Conservation (phyloP, 352 stramenopile genomes). For the Thraustochytrium striatum region DNA sequence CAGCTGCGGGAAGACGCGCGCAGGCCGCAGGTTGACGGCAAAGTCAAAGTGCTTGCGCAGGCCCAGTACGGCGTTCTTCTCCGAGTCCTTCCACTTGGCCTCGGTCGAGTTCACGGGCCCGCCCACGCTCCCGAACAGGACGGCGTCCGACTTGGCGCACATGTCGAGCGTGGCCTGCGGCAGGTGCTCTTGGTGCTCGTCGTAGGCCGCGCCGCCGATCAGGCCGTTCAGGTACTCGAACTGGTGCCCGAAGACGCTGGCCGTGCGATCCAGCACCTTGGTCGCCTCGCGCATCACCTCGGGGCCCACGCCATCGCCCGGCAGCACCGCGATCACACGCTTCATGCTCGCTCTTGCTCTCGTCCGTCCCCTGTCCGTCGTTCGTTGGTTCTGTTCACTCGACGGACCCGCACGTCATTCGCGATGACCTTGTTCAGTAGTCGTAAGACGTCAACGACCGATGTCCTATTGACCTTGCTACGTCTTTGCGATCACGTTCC, state of each 20-base stretch:
- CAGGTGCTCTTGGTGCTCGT: slow-evolving; percentile 81
- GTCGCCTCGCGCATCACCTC: slow-evolving; percentile 93
- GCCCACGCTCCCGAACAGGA: slow-evolving; percentile 94
- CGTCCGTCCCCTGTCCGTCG: background rate
- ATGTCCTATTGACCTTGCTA: no score
- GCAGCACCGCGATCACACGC: slow-evolving; percentile 81
- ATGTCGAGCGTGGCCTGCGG: slow-evolving; percentile 86
- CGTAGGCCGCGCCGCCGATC: slow-evolving; percentile 91
- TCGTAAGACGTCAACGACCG: no score
- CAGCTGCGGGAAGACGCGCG: slow-evolving; percentile 95
- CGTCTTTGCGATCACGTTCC: no score
- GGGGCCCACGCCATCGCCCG: slow-evolving; percentile 96
- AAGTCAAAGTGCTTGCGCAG: slow-evolving; percentile 95
- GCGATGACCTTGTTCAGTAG: no score
- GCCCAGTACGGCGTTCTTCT: slow-evolving; percentile 92
- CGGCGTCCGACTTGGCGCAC: slow-evolving; percentile 79
- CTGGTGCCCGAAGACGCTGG: slow-evolving; percentile 71
- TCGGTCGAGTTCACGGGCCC: slow-evolving; percentile 85
- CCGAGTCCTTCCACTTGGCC: slow-evolving; percentile 70
- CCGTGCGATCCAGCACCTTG: slow-evolving; percentile 49
- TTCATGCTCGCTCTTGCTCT: background rate
- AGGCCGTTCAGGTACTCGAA: slow-evolving; percentile 88
- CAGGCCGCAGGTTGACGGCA: slow-evolving; percentile 94
- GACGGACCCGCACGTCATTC: background rate
- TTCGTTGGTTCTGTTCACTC: background rate